Evolutionary conservation across 139 green algal genomes (phyloP).

Genomic region (Chlorella sp.): DNA sequence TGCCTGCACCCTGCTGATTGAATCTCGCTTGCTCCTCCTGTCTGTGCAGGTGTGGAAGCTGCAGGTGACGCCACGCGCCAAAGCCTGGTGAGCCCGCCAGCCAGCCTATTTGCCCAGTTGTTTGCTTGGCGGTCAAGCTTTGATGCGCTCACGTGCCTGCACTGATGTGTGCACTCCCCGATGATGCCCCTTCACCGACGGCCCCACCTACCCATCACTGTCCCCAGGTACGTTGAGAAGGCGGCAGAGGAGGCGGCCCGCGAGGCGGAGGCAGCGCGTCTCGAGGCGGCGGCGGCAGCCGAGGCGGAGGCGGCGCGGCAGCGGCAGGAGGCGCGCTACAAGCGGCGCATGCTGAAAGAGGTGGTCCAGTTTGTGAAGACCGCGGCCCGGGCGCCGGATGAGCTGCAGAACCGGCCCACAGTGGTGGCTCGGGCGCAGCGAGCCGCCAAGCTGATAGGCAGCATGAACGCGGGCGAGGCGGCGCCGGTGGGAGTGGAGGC

Average conservation of each 20-base stretch:
- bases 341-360: constrained; percentile 33
- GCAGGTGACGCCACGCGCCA: constrained; percentile 1
- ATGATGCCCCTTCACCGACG: too few species aligned
- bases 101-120: too few species aligned
- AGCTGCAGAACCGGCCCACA: constrained; percentile 8
- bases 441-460: constrained; percentile 12
- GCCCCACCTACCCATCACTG: too few species aligned
- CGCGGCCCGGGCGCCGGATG: constrained; percentile 11
- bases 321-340: constrained; percentile 16
- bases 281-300: neutral
- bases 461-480: constrained; percentile 5
- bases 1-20: too few species aligned
- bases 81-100: constrained; percentile 15
- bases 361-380: constrained; percentile 23
- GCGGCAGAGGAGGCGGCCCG: neutral
- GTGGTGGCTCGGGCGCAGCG: constrained; percentile 15
- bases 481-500: too few species aligned
- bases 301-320: constrained; percentile 11
- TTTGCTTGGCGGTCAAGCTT: too few species aligned
- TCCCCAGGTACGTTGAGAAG: constrained; percentile 7
- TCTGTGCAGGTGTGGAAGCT: constrained; percentile 38
- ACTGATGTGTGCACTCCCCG: too few species aligned
- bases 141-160: too few species aligned
- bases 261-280: constrained; percentile 15
- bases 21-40: neutral